phyloP scores from a whole-genome alignment of 169 alveolate genomes.

The Plasmodium ovale region DNA sequence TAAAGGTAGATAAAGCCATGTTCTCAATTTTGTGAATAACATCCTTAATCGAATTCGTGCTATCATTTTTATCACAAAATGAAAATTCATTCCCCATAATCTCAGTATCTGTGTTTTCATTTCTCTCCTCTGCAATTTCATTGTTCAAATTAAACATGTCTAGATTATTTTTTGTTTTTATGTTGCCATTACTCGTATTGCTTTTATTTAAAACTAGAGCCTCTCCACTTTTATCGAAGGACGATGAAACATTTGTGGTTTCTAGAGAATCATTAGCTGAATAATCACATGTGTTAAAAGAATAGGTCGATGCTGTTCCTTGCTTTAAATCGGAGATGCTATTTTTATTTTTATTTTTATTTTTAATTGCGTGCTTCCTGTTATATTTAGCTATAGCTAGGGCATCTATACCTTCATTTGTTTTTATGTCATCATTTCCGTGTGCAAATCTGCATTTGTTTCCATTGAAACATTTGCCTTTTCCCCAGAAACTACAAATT shows the following conservation, averaged over 20 bases:
- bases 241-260: slow-evolving; percentile 50
- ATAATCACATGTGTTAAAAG: slow-evolving; percentile 64
- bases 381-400: slow-evolving; percentile 13
- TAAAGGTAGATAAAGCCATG: slow-evolving; percentile 62
- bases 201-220: neutral
- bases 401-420: slow-evolving; percentile 8
- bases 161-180: neutral
- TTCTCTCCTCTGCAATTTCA: neutral
- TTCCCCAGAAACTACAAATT: slow-evolving; percentile 83
- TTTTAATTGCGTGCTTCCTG: too few relatives aligned
- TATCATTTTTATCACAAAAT: slow-evolving; percentile 23
- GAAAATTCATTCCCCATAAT: neutral
- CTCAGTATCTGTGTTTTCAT: slow-evolving; percentile 1
- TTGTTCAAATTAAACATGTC: neutral
- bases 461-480: slow-evolving; percentile 83
- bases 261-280: slow-evolving; percentile 33
- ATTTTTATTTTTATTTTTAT: slow-evolving; percentile 43
- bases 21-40: slow-evolving; percentile 52
- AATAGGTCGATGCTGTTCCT: slow-evolving; percentile 66
- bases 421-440: slow-evolving; percentile 79
- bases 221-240: slow-evolving; percentile 55
- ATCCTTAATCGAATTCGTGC: slow-evolving; percentile 22
- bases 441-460: slow-evolving; percentile 84
- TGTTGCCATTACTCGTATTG: neutral
- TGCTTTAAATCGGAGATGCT: slow-evolving; percentile 31